Conservation (phyloP, 2,329 filamentous ascomycete genomes). For the Colletotrichum tamarilloi region DNA sequence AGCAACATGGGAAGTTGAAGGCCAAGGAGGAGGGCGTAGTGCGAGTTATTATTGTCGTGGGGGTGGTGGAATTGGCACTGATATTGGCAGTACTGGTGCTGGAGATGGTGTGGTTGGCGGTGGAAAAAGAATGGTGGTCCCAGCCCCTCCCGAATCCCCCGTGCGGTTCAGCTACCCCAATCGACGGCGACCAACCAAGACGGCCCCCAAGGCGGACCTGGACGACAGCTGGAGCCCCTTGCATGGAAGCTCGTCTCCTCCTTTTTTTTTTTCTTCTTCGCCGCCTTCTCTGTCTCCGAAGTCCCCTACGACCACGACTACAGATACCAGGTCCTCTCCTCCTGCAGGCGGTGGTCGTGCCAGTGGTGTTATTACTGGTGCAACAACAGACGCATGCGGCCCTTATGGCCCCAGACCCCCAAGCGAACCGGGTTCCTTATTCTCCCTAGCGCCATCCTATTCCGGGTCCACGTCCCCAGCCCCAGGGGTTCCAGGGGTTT, state of each 20-base stretch:
- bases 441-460: constrained; percentile 30
- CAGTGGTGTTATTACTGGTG: neutral
- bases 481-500: constrained; percentile 33
- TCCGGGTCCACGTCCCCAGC: constrained; percentile 30
- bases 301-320: neutral
- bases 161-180: constrained; percentile 35
- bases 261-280: constrained; percentile 5
- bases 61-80: neutral
- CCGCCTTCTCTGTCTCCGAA: constrained; percentile 2
- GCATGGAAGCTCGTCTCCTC: constrained; percentile 18
- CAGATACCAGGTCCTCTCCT: neutral
- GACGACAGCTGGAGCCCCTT: constrained; percentile 23
- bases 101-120: neutral
- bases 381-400: neutral
- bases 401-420: constrained; percentile 18
- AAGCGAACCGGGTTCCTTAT: constrained; percentile 32
- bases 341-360: neutral
- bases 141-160: constrained; percentile 24
- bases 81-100: neutral
- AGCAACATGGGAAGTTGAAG: neutral
- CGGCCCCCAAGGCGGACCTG: constrained; percentile 20
- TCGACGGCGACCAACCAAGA: constrained; percentile 23
- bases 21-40: neutral
- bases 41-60: neutral
- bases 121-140: neutral